These are phyloP conservation scores for Debaryomyces fabryi DNA, from an alignment of 1,139 yeast genomes.

Conservation along the genomic window DNA sequence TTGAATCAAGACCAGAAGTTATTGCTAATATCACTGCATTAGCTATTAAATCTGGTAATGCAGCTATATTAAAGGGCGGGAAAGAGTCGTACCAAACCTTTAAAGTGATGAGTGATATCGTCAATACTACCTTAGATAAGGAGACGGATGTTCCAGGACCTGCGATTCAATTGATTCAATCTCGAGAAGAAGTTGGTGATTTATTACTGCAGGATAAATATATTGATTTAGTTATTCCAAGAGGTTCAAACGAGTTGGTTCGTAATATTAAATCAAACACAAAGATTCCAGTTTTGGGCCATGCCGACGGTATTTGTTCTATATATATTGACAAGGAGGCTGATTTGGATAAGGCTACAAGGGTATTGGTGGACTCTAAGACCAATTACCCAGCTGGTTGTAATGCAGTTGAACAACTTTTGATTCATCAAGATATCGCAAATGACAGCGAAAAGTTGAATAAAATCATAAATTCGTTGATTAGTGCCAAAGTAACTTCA, in stretches of 20 bases:
- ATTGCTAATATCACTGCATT: slow-evolving; percentile 96
- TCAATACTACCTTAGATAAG: slow-evolving; percentile 57
- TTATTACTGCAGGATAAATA: slow-evolving; percentile 81
- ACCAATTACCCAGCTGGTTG: slow-evolving; percentile 99
- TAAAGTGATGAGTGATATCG: slow-evolving; percentile 74
- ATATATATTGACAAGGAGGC: slow-evolving; percentile 79
- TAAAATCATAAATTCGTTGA: slow-evolving; percentile 49
- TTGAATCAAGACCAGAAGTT: slow-evolving; percentile 97
- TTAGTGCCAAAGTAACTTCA: slow-evolving; percentile 69
- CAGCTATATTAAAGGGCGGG: slow-evolving; percentile 97
- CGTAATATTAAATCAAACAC: slow-evolving; percentile 82
- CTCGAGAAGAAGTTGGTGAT: slow-evolving; percentile 88
- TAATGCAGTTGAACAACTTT: slow-evolving; percentile 89
- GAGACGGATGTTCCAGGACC: slow-evolving; percentile 72
- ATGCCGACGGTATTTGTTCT: slow-evolving; percentile 97
- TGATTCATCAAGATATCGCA: slow-evolving; percentile 61
- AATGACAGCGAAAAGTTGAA: slow-evolving; percentile 37
- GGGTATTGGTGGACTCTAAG: slow-evolving; percentile 80
- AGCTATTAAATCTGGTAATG: slow-evolving; percentile 93
- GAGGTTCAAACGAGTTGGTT: slow-evolving; percentile 93
- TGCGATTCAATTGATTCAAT: slow-evolving; percentile 83
- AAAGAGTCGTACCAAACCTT: slow-evolving; percentile 88
- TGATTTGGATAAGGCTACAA: slow-evolving; percentile 72
- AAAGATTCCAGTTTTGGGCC: slow-evolving; percentile 96
- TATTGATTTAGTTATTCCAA: slow-evolving; percentile 93